Conservation (phyloP, 306 rosid species). For the Cucurbita maxima region DNA sequence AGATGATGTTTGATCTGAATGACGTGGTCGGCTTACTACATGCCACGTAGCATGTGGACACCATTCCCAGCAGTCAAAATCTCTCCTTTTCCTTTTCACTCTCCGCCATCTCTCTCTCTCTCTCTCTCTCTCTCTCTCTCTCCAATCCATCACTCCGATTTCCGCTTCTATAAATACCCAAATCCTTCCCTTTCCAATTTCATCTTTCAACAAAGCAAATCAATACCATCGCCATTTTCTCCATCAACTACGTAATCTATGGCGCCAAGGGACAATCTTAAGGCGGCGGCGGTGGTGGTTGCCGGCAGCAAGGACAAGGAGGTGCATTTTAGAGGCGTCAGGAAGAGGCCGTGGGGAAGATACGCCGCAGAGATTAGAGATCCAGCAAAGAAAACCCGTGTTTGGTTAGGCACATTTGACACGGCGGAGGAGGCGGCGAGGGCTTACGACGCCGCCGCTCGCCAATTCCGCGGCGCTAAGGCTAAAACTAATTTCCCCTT, state of each 20-base stretch:
- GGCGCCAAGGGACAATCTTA: constrained; percentile 41
- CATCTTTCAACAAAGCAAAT: neutral
- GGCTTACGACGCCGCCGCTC: constrained; percentile 55
- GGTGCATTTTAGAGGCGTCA: constrained; percentile 53
- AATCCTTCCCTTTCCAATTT: neutral
- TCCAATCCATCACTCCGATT: neutral
- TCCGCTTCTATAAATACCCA: neutral
- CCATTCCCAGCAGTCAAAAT: neutral
- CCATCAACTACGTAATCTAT: constrained; percentile 4
- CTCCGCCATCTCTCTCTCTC: neutral
- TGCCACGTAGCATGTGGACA: neutral
- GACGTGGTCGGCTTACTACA: neutral
- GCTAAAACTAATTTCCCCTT: constrained; percentile 50
- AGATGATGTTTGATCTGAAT: neutral
- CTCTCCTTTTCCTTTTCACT: neutral
- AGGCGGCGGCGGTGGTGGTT: constrained; percentile 1
- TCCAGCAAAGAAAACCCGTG: constrained; percentile 54
- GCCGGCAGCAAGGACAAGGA: constrained; percentile 19
- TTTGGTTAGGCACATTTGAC: constrained; percentile 61
- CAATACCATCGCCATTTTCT: neutral
- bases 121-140: no score
- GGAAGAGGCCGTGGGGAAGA: constrained; percentile 75
- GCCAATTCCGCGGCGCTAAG: constrained; percentile 48
- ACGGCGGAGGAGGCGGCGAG: constrained; percentile 64
- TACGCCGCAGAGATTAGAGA: constrained; percentile 69